Conservation (phyloP, 331 rosid genomes). For the Phaseolus coccineus region DNA sequence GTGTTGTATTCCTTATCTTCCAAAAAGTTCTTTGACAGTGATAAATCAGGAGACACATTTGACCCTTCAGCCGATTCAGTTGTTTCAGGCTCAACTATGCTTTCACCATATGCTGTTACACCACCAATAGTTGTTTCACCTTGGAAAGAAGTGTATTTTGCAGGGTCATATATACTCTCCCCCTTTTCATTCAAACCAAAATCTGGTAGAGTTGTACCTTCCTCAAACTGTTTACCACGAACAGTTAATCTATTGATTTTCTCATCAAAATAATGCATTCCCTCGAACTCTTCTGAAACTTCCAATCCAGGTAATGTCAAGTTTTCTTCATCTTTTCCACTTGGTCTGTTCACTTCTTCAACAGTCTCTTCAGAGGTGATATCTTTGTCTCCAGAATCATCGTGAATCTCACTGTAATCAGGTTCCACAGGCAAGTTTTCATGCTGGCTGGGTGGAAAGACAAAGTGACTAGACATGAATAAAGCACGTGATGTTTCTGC, state of each 20-base stretch:
- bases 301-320: slow-evolving; percentile 59
- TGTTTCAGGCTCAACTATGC: slow-evolving; percentile 51
- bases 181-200: slow-evolving; percentile 59
- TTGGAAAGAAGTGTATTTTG: slow-evolving; percentile 65
- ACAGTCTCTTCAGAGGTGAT: slow-evolving; percentile 49
- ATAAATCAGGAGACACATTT: slow-evolving; percentile 49
- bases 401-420: slow-evolving; percentile 52
- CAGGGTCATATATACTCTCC: slow-evolving; percentile 51
- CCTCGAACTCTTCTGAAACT: slow-evolving; percentile 64
- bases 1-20: slow-evolving; percentile 48
- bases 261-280: slow-evolving; percentile 50
- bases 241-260: slow-evolving; percentile 49
- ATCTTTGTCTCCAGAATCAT: slow-evolving; percentile 57
- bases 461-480: slow-evolving; percentile 89
- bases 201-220: slow-evolving; percentile 58
- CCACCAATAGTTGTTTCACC: slow-evolving; percentile 53
- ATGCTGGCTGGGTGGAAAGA: slow-evolving; percentile 78
- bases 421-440: slow-evolving; percentile 86
- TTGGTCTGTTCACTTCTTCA: slow-evolving; percentile 54
- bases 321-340: slow-evolving; percentile 72
- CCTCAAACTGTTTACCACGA: slow-evolving; percentile 64
- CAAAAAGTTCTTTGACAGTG: slow-evolving; percentile 49
- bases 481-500: slow-evolving; percentile 81
- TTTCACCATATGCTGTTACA: slow-evolving; percentile 56
- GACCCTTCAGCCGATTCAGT: slow-evolving; percentile 55